Evolutionary conservation across 2,329 filamentous ascomycete species (phyloP).

Genomic region (Sporothrix pseudoabietina): DNA sequence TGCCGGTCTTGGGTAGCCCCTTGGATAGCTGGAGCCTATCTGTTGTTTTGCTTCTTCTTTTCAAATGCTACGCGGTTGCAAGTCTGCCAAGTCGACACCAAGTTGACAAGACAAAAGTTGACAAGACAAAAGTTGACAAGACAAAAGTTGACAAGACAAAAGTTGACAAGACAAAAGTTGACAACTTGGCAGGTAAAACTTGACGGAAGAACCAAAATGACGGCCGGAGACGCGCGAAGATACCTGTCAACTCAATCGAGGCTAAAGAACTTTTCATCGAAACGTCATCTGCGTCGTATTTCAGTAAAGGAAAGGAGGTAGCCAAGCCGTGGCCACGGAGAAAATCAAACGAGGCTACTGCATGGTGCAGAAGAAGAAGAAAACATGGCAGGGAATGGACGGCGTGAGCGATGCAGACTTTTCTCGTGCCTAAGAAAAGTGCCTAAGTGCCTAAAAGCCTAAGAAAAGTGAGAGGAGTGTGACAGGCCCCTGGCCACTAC

Average conservation of each 20-base stretch:
- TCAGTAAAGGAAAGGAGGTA: neutral
- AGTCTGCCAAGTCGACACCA: neutral
- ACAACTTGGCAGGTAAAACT: neutral
- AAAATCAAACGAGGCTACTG: conserved; percentile 17
- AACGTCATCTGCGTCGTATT: neutral
- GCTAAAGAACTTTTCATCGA: neutral
- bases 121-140: conserved; percentile 1
- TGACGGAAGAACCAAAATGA: neutral
- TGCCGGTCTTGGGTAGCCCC: neutral
- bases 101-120: neutral
- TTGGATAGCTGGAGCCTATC: neutral
- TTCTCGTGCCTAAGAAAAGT: neutral
- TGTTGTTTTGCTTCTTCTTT: neutral
- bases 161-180: conserved; percentile 4
- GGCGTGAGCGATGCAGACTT: neutral
- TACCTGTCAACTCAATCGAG: neutral
- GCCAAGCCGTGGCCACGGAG: neutral
- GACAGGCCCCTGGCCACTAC: neutral
- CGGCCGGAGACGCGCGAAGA: neutral
- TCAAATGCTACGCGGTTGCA: neutral
- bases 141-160: neutral
- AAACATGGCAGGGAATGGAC: neutral
- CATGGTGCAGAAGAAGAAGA: neutral
- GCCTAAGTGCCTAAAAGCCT: too few species aligned
- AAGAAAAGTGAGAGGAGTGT: neutral